Percentiles rank a stretch among this genome's conserved stretches.
Conservation (phyloP, 257 asterid genomes). For the Echium plantagineum region DNA sequence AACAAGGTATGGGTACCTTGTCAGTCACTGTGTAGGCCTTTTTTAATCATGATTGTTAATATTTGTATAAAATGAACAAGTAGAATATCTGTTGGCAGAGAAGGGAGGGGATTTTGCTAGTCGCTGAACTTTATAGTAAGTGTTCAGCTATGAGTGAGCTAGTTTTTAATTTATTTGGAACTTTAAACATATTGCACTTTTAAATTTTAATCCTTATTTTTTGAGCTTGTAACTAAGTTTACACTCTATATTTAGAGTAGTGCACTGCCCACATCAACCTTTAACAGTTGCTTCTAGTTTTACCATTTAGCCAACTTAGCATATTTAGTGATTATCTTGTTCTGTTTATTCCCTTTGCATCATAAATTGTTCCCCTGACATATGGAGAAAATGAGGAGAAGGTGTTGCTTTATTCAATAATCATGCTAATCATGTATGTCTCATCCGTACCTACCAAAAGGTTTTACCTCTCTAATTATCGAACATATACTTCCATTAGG, state of each 20-base stretch:
- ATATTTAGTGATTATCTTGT: no score
- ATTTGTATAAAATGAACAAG: no score
- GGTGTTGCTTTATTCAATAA: not conserved
- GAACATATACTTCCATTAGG: conserved; percentile 27
- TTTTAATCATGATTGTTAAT: not conserved
- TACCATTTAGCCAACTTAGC: not conserved
- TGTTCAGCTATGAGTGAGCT: not conserved
- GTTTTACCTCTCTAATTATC: not conserved
- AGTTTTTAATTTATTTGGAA: no score
- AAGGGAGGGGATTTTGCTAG: not conserved
- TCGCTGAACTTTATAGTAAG: not conserved
- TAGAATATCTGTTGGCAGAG: not conserved
- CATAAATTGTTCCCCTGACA: not conserved
- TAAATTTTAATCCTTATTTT: no score
- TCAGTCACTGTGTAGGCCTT: not conserved
- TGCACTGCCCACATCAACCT: not conserved
- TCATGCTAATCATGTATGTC: not conserved
- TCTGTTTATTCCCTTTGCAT: not conserved
- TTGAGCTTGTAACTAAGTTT: not conserved
- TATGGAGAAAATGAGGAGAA: not conserved
- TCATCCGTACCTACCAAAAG: not conserved
- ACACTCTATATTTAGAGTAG: not conserved
- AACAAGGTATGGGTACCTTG: conserved; percentile 35
- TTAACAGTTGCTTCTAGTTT: not conserved
- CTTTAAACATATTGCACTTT: not conserved